phyloP scores from a whole-genome alignment of 2,329 filamentous ascomycete species.

The Xylariaceae sp. region DNA sequence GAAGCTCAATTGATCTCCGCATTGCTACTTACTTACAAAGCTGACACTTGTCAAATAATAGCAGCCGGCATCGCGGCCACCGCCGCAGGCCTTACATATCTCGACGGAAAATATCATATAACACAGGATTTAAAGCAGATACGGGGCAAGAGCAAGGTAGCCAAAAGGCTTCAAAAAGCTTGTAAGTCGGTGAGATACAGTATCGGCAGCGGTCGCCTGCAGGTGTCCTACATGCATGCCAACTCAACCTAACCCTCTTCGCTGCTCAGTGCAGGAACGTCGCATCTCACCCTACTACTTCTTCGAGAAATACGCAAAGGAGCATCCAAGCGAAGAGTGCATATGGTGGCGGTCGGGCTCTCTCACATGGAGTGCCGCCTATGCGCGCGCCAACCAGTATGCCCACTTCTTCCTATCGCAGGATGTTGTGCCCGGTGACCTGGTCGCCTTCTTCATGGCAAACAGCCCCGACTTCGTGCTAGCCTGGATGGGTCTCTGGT shows the following conservation, averaged over 20 bases:
- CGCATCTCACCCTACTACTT: conserved; percentile 59
- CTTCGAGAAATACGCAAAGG: conserved; percentile 52
- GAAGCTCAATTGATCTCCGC: no score
- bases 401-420: conserved; percentile 56
- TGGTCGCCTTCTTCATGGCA: conserved; percentile 61
- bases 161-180: conserved; percentile 42
- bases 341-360: conserved; percentile 62
- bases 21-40: background rate
- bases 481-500: conserved; percentile 58
- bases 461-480: conserved; percentile 65
- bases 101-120: conserved; percentile 66
- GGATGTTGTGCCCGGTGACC: conserved; percentile 53
- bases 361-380: conserved; percentile 54
- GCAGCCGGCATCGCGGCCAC: conserved; percentile 31
- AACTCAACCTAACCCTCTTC: background rate
- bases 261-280: conserved; percentile 41
- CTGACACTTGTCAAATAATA: conserved; percentile 13
- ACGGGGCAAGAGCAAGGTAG: conserved; percentile 35
- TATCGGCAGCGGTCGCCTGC: no score
- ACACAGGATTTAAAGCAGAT: conserved; percentile 52
- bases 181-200: no score
- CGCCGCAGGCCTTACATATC: conserved; percentile 45
- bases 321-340: conserved; percentile 48
- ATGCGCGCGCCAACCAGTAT: conserved; percentile 53
- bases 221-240: conserved; percentile 6